Conservation (phyloP, 2,329 filamentous ascomycete genomes). For the Arthrobotrys conoides region DNA sequence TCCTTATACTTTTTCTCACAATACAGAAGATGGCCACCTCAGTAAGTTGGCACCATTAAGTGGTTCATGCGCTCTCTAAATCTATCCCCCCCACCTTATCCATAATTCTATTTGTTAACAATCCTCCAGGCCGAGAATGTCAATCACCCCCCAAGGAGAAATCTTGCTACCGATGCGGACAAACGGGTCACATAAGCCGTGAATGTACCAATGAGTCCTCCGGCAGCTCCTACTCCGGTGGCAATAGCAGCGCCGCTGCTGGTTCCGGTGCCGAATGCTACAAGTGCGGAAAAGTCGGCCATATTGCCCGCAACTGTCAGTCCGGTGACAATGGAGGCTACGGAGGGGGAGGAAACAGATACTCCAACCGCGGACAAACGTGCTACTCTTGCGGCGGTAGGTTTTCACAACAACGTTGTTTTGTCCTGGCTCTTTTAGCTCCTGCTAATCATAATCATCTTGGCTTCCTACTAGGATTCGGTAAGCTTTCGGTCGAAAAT, state of each 20-base stretch:
- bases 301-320: constrained; percentile 93
- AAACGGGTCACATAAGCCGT: constrained; percentile 66
- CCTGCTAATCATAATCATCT: constrained; percentile 4
- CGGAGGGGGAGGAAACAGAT: constrained; percentile 70
- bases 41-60: constrained; percentile 72
- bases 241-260: constrained; percentile 70
- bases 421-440: no score
- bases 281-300: constrained; percentile 96
- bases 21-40: constrained; percentile 78
- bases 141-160: constrained; percentile 89
- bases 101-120: background rate
- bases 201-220: constrained; percentile 62
- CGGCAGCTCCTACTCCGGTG: constrained; percentile 91
- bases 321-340: constrained; percentile 65
- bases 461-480: constrained; percentile 28
- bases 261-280: constrained; percentile 81
- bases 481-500: constrained; percentile 1
- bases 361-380: constrained; percentile 76
- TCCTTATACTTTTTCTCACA: constrained; percentile 63
- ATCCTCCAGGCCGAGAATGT: constrained; percentile 84
- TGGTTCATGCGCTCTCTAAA: background rate
- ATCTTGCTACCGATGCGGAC: constrained; percentile 83
- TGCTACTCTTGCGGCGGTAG: constrained; percentile 99
- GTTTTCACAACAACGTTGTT: background rate
- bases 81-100: no score